phyloP scores from a whole-genome alignment of 1,139 yeast genomes.

The Scheffersomyces titani region DNA sequence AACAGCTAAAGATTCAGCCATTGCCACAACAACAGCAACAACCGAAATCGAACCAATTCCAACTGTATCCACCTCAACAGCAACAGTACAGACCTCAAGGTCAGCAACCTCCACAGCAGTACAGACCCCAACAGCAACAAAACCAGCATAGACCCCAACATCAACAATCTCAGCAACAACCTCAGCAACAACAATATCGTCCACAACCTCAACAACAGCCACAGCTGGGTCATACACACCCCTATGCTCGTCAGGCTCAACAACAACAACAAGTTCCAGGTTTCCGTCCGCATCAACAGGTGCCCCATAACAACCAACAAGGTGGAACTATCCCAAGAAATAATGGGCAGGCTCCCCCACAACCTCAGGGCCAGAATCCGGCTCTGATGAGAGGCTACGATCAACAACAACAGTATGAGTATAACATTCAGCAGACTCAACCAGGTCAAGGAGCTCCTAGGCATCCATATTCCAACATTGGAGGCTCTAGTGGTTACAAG shows the following conservation, averaged over 20 bases:
- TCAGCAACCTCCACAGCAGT: constrained; percentile 8
- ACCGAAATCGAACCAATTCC: too few relatives aligned
- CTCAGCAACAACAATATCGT: constrained; percentile 16
- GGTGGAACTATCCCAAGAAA: constrained; percentile 6
- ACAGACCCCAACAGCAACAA: constrained; percentile 8
- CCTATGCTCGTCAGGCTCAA: constrained; percentile 9
- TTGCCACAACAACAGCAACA: constrained; percentile 8
- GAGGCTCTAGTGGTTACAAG: not conserved
- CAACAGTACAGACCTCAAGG: constrained; percentile 7
- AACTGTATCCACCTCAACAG: constrained; percentile 3
- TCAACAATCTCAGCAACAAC: constrained; percentile 6
- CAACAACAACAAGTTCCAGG: constrained; percentile 7
- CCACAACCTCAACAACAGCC: constrained; percentile 8
- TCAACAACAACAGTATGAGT: constrained; percentile 11
- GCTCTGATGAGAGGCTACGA: constrained; percentile 9
- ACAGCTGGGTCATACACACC: constrained; percentile 5
- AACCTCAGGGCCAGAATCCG: constrained; percentile 6
- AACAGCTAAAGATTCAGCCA: not conserved
- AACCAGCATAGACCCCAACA: constrained; percentile 7
- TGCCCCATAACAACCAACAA: constrained; percentile 5
- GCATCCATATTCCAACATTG: constrained; percentile 1
- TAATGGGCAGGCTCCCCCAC: constrained; percentile 6
- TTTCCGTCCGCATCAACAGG: constrained; percentile 6
- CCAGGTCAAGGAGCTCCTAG: constrained; percentile 15
- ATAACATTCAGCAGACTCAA: constrained; percentile 11